A percentile compares a stretch with the other conserved stretches of the same genome.
Conservation (phyloP, 768 basidiomycete species). For the Auricularia cornea region DNA sequence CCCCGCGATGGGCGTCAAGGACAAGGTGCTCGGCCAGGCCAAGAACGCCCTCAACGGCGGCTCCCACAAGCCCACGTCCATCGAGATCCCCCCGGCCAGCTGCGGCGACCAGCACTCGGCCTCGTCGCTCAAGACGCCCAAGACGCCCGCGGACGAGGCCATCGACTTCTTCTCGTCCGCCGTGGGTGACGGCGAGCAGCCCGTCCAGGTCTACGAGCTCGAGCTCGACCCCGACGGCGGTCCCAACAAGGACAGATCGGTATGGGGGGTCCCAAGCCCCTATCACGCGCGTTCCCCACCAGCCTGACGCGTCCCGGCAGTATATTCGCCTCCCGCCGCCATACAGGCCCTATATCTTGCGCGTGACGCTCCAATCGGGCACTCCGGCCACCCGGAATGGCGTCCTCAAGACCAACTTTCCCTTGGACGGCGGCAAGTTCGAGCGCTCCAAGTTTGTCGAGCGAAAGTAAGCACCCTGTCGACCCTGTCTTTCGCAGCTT, state of each 20-base stretch:
- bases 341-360: constrained; percentile 76
- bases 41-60: constrained; percentile 39
- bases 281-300: background rate
- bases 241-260: constrained; percentile 76
- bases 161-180: constrained; percentile 75
- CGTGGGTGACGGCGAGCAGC: constrained; percentile 42
- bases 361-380: constrained; percentile 87
- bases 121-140: constrained; percentile 45
- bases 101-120: background rate
- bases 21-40: constrained; percentile 54
- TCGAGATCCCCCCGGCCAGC: constrained; percentile 7
- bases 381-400: constrained; percentile 87
- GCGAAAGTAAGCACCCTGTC: constrained; percentile 48
- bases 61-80: constrained; percentile 2
- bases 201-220: constrained; percentile 80
- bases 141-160: constrained; percentile 89
- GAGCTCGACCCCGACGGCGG: constrained; percentile 84
- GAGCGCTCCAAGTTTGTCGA: constrained; percentile 65
- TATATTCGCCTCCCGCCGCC: constrained; percentile 96
- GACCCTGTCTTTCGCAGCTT: constrained; percentile 5
- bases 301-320: constrained; percentile 31
- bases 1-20: background rate
- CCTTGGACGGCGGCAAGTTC: constrained; percentile 85
- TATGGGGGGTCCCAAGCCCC: constrained; percentile 29
- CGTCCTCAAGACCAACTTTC: constrained; percentile 93